Base-by-base conservation (phyloP, 495 filamentous ascomycete genomes). In the Pyrenopolyporus hunteri region DNA sequence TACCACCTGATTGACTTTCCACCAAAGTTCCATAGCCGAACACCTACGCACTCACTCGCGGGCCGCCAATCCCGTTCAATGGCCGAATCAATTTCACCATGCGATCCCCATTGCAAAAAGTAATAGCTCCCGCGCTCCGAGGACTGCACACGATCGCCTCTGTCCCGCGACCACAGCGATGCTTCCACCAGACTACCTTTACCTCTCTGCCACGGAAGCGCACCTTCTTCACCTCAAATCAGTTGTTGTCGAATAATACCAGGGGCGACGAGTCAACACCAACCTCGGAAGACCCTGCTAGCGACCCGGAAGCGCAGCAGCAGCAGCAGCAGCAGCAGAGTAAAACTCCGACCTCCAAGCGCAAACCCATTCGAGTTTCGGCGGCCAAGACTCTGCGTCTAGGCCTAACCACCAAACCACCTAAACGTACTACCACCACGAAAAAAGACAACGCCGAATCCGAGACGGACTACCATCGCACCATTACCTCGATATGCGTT, bases 401-500 rank as follows among this genome's bases (percentile, higher is more conserved):
- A 11, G 63, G 63, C 2, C 48, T 67, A 13, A 59, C 50, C 1
- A 59, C 69, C 2, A 71, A 69, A 45, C 63, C 26, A 22, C 52
- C 59, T 14, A 58, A 54, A 29, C 51, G 48, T 2, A 26, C 10
- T 8, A 32, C 19, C 33, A 35, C 14, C 14, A 4, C 49, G 31
- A 55, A 35, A 14, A 69, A 66, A 51, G 37, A 55, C 9, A 45
- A 43, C 9, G 32, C 23, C 14, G 7, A 11, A 1, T 20, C 58
- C 13, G 66, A 69, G 33, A 47, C 57, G 6, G 69, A 71, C 33
- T 71, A 68, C 13, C 69, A 47, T 50, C 74, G 89, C 76, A 83
- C 78, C 50, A 86, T 97, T 32, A 90, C 85, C 23, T 92, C 92
- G 2, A 88, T 92, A 64, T 92, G 91, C 63, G 86, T 91, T 2